Base-by-base conservation (phyloP, 352 stramenopile genomes). In the Phytophthora agathidicida region DNA sequence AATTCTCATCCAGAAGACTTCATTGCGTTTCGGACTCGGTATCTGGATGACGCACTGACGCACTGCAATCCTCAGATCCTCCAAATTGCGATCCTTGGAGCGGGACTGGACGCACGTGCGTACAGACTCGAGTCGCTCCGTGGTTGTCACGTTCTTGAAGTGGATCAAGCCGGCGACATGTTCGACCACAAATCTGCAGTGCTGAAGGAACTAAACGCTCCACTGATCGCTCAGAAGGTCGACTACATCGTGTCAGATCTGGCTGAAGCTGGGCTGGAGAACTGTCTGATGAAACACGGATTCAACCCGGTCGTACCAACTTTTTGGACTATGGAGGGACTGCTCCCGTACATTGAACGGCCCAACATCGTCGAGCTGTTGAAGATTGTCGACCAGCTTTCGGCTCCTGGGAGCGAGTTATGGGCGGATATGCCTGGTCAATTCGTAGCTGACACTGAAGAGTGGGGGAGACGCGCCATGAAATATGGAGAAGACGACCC, bases 401-500 rank as follows among this genome's bases (percentile, higher is more conserved):
- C 73, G 24, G 62, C 66, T 8, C 44, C 30, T 1, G 38, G 55
- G 1, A 83, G 73, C 22, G 42, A 68, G 20, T 43, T 83, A 13
- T 83, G 73, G 73, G 55, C 57, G 7, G 72, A 81, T 35, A 73
- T 75, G 5, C 43, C 35, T 3, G 68, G 64, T 2, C 48, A 33
- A n/a, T 48, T 22, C n/a, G 41, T 48, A 6, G 17, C 41, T 20
- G 7, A 51, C 37, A 2, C 14, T 60, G 7, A 52, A 59, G 9
- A 50, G 49, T 27, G 20, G 31, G 5, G n/a, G 62, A 55, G 33
- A 31, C 30, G 64, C 17, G 22, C 41, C 36, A 31, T 58, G 49
- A 69, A 68, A 26, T 73, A 76, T 26, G 68, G 72, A 4, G 72
- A 82, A 16, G 60, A 76, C 10, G 65, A 82, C 35, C 68, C 68